phyloP scores from a whole-genome alignment of 1,139 yeast genomes.

The Taphrina deformans region DNA sequence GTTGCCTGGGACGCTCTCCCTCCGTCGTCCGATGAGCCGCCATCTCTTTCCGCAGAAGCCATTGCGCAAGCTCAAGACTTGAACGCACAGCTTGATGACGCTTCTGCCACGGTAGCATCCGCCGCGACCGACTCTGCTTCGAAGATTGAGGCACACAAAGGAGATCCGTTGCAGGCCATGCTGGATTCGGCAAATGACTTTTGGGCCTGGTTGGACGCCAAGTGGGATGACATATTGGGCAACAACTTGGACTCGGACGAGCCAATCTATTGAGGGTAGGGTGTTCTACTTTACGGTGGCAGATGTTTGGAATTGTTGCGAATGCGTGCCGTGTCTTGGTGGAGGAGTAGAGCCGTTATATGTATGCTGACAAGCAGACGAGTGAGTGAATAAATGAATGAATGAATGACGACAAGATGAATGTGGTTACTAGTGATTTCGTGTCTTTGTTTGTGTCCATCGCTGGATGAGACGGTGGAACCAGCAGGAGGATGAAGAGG shows the following conservation, averaged over 20 bases:
- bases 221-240: slow-evolving; percentile 22
- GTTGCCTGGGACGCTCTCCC: neutral
- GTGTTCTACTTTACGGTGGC: too few relatives aligned
- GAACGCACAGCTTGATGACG: slow-evolving; percentile 16
- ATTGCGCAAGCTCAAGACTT: slow-evolving; percentile 17
- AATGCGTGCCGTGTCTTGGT: neutral
- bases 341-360: too few relatives aligned
- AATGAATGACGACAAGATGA: too few relatives aligned
- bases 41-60: slow-evolving; percentile 23
- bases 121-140: slow-evolving; percentile 10
- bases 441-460: too few relatives aligned
- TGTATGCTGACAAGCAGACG: too few relatives aligned
- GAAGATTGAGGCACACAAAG: slow-evolving; percentile 11
- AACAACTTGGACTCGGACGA: neutral
- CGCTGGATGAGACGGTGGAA: too few relatives aligned
- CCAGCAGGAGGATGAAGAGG: too few relatives aligned
- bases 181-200: neutral
- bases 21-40: slow-evolving; percentile 1
- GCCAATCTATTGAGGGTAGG: slow-evolving; percentile 7
- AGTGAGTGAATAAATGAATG: too few relatives aligned
- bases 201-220: slow-evolving; percentile 24
- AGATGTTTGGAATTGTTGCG: too few relatives aligned
- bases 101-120: slow-evolving; percentile 2
- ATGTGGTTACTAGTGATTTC: too few relatives aligned
- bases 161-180: neutral